These are phyloP conservation scores for Novakomyces olei DNA, from an alignment of 805 yeast species.

Conservation along the genomic window DNA sequence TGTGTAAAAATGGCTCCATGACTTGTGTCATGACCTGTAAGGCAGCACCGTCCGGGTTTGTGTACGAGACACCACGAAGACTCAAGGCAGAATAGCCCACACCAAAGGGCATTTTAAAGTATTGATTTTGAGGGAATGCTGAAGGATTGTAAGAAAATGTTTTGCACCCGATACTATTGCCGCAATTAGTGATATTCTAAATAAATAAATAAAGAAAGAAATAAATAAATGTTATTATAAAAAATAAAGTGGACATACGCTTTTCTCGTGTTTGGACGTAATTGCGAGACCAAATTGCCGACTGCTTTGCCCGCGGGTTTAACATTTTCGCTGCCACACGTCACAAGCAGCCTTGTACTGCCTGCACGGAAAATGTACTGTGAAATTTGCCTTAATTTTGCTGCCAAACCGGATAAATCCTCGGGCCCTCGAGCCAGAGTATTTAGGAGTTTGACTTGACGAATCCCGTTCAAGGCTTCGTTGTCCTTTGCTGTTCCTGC, in stretches of 20 bases:
- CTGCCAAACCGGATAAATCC: constrained; percentile 37
- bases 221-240: too few relatives aligned
- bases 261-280: too few relatives aligned
- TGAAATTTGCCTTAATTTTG: constrained; percentile 26
- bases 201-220: too few relatives aligned
- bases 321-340: constrained; percentile 36
- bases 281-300: too few relatives aligned
- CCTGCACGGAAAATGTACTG: constrained; percentile 8
- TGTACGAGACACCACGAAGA: constrained; percentile 41
- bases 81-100: constrained; percentile 64
- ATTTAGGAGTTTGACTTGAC: constrained; percentile 49
- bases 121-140: constrained; percentile 19
- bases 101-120: constrained; percentile 62
- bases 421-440: constrained; percentile 29
- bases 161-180: too few relatives aligned
- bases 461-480: constrained; percentile 52
- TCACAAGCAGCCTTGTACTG: constrained; percentile 28
- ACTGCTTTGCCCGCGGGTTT: too few relatives aligned
- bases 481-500: constrained; percentile 36
- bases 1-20: constrained; percentile 60
- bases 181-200: too few relatives aligned
- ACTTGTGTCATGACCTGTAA: constrained; percentile 64
- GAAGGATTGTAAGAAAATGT: too few relatives aligned
- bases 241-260: too few relatives aligned
- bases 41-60: constrained; percentile 57